These are phyloP conservation scores for Auricularia sp. DNA, from an alignment of 768 basidiomycete species.

Conservation along the genomic window DNA sequence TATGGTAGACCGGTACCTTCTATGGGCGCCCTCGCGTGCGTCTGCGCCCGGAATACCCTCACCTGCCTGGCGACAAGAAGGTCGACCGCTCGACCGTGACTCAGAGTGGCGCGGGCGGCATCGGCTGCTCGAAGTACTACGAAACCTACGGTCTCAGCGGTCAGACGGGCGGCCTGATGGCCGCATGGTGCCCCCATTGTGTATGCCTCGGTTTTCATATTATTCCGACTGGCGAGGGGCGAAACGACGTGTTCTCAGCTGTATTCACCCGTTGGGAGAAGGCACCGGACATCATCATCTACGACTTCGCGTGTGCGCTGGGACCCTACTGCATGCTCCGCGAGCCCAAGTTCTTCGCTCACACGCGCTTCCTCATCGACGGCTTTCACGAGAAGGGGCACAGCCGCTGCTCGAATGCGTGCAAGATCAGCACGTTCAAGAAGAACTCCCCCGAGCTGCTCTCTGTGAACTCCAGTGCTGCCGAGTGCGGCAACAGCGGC, in stretches of 20 bases:
- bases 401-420: conserved; percentile 21
- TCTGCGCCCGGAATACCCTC: too few relatives aligned
- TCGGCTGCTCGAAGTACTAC: too few relatives aligned
- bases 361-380: conserved; percentile 26
- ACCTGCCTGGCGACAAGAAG: too few relatives aligned
- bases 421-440: conserved; percentile 20
- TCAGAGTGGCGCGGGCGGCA: too few relatives aligned
- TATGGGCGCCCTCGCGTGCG: too few relatives aligned
- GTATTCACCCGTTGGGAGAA: conserved; percentile 23
- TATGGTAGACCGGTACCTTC: background rate
- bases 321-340: conserved; percentile 23
- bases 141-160: too few relatives aligned
- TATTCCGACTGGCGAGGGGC: conserved; percentile 26
- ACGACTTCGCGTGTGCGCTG: conserved; percentile 24
- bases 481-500: conserved; percentile 25
- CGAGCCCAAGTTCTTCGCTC: conserved; percentile 21
- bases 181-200: too few relatives aligned
- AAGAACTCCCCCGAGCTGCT: conserved; percentile 17
- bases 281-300: conserved; percentile 20
- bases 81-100: too few relatives aligned
- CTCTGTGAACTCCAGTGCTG: conserved; percentile 24
- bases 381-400: conserved; percentile 24
- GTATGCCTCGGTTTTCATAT: too few relatives aligned
- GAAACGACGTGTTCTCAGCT: conserved; percentile 31
- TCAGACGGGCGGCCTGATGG: too few relatives aligned